Base-by-base conservation (phyloP, 306 rosid genomes). In the Crataegus laevigata region DNA sequence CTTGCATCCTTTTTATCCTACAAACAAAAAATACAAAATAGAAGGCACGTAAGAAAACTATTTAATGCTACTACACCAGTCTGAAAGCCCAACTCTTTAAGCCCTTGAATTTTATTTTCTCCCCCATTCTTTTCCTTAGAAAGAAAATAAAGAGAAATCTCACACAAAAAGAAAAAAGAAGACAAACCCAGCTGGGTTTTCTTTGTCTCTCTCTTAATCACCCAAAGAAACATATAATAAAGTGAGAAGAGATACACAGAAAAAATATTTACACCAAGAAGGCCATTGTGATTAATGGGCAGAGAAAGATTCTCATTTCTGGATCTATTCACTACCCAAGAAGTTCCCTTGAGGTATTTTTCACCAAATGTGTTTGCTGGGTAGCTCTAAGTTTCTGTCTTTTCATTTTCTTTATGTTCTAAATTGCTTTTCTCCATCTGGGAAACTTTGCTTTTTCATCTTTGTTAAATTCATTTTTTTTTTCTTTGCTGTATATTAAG, bases 271-370 rank as follows among this genome's bases (percentile, higher is more conserved):
- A 67, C 32, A 75, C 42, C 75, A 59, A 69, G 75, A 78, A 77
- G 66, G 96, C 99, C 75, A 90, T 94, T 76, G 76, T 82, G 87
- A 88, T 94, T 65, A 94, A 92, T 88, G 99, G 99, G 74, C 93
- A 88, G 76, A 89, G 97, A 77, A 90, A 84, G 75, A 92, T 94
- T 69, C 91, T 94, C 11, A 86, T 94, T 71, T 94, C 99, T 84
- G 99, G 99, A 61, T 94, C 99, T 83, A 90, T 94, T 85, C 99
- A 94, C 85, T 94, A 94, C 75, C 97, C 99, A 54, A 94, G 99
- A 88, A 94, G 99, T 77, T 80, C 97, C 50, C 93, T 97, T 66
- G 89, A 94, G 99, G 99, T 94, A 87, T 30, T 73, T 68, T 62
- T 78, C 15, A 12, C 52, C 57, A 19, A 86, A 91, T 85, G 91